Evolutionary conservation across 257 asterid genomes (phyloP).

Genomic region (Solanum bukasovii): DNA sequence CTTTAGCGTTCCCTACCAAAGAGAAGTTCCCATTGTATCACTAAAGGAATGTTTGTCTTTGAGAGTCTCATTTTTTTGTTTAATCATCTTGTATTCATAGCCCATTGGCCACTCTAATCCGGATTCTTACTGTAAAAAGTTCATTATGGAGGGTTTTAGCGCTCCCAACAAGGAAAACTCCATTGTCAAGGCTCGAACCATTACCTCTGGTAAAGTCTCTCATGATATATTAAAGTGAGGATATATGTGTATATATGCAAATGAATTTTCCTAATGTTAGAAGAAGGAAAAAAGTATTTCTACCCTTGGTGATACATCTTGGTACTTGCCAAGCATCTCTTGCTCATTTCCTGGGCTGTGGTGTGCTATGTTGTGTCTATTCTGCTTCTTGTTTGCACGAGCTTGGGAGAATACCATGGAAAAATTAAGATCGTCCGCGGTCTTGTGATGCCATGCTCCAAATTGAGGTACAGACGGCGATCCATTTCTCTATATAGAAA

Average conservation of each 20-base stretch:
- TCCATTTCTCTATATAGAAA: conserved; percentile 3
- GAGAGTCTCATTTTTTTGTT: no score
- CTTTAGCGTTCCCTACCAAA: no score
- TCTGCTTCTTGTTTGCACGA: conserved; percentile 33
- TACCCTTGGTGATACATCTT: not conserved
- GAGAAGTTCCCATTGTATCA: not conserved
- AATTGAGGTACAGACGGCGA: conserved; percentile 38
- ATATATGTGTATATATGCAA: not conserved
- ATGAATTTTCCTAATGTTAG: not conserved
- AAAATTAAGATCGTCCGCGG: conserved; percentile 19
- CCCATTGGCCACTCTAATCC: not conserved
- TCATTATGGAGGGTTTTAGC: not conserved
- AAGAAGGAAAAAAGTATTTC: not conserved
- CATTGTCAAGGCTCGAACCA: not conserved
- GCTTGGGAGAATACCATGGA: conserved; percentile 33
- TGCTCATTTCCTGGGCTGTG: conserved; percentile 30
- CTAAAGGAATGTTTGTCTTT: not conserved
- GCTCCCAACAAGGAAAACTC: not conserved
- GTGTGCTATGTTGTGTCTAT: conserved; percentile 5
- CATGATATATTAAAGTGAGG: not conserved
- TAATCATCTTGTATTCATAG: no score
- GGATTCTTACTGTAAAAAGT: not conserved
- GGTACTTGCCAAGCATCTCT: conserved; percentile 11
- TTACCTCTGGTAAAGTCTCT: not conserved
- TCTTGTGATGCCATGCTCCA: conserved; percentile 43